phyloP scores from a whole-genome alignment of 805 yeast species.

The Metschnikowia continentalis region DNA sequence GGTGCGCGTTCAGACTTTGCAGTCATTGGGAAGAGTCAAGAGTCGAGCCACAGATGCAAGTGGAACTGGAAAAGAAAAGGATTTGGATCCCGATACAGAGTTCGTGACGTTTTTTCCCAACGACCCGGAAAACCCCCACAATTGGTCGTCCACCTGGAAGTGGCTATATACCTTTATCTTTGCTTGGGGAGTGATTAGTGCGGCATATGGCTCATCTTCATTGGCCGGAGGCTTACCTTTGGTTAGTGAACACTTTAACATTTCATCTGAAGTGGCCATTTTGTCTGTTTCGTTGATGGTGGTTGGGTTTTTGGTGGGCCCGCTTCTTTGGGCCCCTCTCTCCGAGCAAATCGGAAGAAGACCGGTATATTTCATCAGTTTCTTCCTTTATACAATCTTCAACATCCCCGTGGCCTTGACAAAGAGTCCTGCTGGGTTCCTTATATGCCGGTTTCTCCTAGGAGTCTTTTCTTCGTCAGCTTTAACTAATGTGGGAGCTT shows the following conservation, averaged over 20 bases:
- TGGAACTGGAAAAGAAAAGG: slow-evolving; percentile 35
- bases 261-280: slow-evolving; percentile 73
- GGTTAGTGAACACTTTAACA: slow-evolving; percentile 61
- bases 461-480: slow-evolving; percentile 87
- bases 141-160: slow-evolving; percentile 59
- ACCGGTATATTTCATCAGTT: slow-evolving; percentile 74
- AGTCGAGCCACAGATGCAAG: slow-evolving; percentile 12
- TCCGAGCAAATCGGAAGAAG: slow-evolving; percentile 83
- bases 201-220: slow-evolving; percentile 91
- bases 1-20: slow-evolving; percentile 74
- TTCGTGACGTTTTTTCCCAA: slow-evolving; percentile 75
- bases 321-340: slow-evolving; percentile 84
- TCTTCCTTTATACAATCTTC: slow-evolving; percentile 69
- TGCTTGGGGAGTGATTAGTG: slow-evolving; percentile 74
- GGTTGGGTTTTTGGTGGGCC: slow-evolving; percentile 82
- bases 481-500: slow-evolving; percentile 83
- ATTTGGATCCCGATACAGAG: slow-evolving; percentile 53
- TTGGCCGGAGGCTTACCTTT: slow-evolving; percentile 81
- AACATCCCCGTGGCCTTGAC: slow-evolving; percentile 86
- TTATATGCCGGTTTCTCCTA: slow-evolving; percentile 80
- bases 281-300: slow-evolving; percentile 85
- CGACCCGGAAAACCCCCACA: slow-evolving; percentile 89
- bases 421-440: slow-evolving; percentile 73
- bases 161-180: slow-evolving; percentile 68
- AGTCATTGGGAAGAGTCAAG: slow-evolving; percentile 54